phyloP scores from a whole-genome alignment of 768 basidiomycete species.

The Amanita jacksonii region DNA sequence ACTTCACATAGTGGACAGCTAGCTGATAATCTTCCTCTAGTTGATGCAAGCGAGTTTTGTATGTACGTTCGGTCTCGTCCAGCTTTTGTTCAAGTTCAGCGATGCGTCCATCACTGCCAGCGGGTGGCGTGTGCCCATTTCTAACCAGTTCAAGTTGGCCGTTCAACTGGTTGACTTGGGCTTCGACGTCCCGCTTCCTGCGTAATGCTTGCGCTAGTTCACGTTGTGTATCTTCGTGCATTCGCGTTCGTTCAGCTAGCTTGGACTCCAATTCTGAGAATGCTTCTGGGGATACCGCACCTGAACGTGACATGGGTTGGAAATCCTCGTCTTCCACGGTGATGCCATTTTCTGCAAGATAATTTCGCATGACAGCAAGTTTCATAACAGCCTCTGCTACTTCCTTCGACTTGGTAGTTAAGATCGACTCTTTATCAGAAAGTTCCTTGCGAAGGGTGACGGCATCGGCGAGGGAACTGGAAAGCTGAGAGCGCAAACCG shows the following conservation, averaged over 20 bases:
- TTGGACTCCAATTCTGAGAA: slow-evolving; percentile 70
- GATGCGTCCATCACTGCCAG: slow-evolving; percentile 27
- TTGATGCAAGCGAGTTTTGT: slow-evolving; percentile 74
- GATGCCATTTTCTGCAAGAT: slow-evolving; percentile 85
- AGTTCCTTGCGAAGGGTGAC: slow-evolving; percentile 66
- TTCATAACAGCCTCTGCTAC: slow-evolving; percentile 64
- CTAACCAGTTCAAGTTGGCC: slow-evolving; percentile 59
- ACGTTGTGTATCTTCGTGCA: slow-evolving; percentile 67
- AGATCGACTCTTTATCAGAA: slow-evolving; percentile 50
- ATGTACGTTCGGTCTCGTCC: slow-evolving; percentile 67
- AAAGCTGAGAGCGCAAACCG: slow-evolving; percentile 65
- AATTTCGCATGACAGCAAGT: slow-evolving; percentile 69
- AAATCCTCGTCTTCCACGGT: slow-evolving; percentile 65
- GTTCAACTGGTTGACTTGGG: slow-evolving; percentile 53
- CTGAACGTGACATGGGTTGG: slow-evolving; percentile 30
- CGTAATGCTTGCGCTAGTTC: slow-evolving; percentile 60
- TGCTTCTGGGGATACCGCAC: slow-evolving; percentile 29
- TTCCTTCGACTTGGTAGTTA: slow-evolving; percentile 55
- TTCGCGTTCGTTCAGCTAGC: slow-evolving; percentile 61
- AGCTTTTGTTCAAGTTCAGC: slow-evolving; percentile 69
- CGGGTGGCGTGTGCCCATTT: slow-evolving; percentile 36
- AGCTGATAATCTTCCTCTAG: slow-evolving; percentile 95
- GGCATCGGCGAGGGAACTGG: slow-evolving; percentile 55
- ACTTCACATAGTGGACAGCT: slow-evolving; percentile 97
- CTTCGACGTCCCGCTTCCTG: slow-evolving; percentile 67